phyloP scores from a whole-genome alignment of 345 rosid genomes.

The Eucalyptus regnans region DNA sequence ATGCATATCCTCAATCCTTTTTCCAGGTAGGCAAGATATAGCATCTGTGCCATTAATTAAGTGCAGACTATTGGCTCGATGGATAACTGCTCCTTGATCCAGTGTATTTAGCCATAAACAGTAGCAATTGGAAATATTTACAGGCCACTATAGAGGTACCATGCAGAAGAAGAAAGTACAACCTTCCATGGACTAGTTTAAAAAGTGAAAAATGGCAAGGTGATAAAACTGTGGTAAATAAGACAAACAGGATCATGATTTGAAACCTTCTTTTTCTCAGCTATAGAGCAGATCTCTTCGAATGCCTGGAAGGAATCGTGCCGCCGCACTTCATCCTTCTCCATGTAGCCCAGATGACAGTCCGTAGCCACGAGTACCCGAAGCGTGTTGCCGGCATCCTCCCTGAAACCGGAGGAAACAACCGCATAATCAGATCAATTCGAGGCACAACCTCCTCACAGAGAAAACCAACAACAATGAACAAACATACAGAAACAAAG shows the following conservation, averaged over 20 bases:
- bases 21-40: not conserved
- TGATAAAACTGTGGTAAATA: not conserved
- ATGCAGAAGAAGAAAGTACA: not conserved
- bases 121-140: not conserved
- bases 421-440: not conserved
- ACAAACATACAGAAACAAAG: not conserved
- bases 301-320: slow-evolving; percentile 95
- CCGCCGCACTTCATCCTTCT: slow-evolving; percentile 90
- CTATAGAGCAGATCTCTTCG: slow-evolving; percentile 92
- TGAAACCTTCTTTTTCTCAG: slow-evolving; percentile 69
- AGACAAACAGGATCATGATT: not conserved
- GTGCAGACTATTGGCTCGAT: not conserved
- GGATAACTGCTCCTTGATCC: not conserved
- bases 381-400: slow-evolving; percentile 49
- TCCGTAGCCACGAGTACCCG: slow-evolving; percentile 89
- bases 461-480: not conserved
- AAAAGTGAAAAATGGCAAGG: not conserved
- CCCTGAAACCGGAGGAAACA: slow-evolving; percentile 18
- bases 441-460: not conserved
- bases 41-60: not conserved
- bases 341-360: slow-evolving; percentile 95
- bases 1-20: not conserved
- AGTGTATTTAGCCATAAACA: not conserved
- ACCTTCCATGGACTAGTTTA: not conserved
- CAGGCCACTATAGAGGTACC: not conserved